Base-by-base conservation (phyloP, 2,329 filamentous ascomycete species). In the Aspergillus novoparasiticus region DNA sequence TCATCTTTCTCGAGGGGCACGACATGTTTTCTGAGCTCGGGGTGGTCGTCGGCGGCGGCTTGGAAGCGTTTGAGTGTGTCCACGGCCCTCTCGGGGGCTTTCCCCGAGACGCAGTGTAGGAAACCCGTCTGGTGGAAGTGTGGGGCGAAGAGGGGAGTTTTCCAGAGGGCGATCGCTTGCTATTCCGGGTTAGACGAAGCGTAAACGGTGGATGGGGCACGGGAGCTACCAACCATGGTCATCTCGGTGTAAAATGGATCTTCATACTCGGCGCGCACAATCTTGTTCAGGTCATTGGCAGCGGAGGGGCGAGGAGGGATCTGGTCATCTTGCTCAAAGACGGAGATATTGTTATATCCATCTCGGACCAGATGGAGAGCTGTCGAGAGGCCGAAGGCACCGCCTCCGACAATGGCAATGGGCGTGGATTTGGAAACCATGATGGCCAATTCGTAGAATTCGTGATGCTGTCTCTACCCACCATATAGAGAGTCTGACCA, bases 251-350 rank as follows among this genome's bases (percentile, higher is more conserved):
- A 87, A 60, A 85, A 86, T 0, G 79, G 76, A 62, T 87, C 84
- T 64, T 86, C 84, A 62, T 88, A 88, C 66, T 88, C 85, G 5
- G 82, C 84, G 2, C 86, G 80, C 41, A 88, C 78, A 60, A 88
- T 88, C 72, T 89, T 89, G 71, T 88, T 89, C 30, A 88, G 70
- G 65, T 89, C 85, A 63, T 86, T 86, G 23, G 82, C 86, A 0
- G 85, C 87, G 0, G 86, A 87, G 68, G 74, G 81, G 5, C 75
- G 74, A 1, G 84, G 82, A 0, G 85, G 85, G 3, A 83, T 80
- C 11, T 76, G 73, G 11, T 75, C 71, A 45, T 78, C 78, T 59
- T 73, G 73, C 59, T 86, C 84, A 16, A 83, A 78, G 9, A 86
- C 79, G 4, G 82, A 82, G 55, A 85, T 78, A 60, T 83, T 73